Conservation (phyloP, 2,329 filamentous ascomycete genomes). For the Mycocentrospora acerina region DNA sequence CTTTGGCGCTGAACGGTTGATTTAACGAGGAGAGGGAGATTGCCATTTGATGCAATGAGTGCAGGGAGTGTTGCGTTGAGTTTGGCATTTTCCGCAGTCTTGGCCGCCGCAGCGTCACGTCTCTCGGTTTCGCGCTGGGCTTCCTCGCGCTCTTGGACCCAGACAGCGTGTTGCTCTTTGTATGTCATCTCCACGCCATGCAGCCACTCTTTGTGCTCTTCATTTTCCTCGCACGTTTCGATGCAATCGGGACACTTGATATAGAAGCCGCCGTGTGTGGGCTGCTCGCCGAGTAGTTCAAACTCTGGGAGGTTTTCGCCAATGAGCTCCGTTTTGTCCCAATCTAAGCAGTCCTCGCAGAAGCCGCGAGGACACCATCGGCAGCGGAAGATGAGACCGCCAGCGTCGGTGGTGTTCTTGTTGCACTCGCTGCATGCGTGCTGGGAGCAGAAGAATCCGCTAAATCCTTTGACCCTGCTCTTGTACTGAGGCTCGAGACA, state of each 20-base stretch:
- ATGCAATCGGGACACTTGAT: slow-evolving; percentile 53
- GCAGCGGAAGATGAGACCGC: slow-evolving; percentile 55
- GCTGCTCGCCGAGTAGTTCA: slow-evolving; percentile 50
- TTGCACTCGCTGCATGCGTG: slow-evolving; percentile 57
- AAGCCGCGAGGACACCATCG: slow-evolving; percentile 57
- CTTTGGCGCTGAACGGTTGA: background rate
- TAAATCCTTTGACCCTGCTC: slow-evolving; percentile 45
- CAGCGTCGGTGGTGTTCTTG: slow-evolving; percentile 53
- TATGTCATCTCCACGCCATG: slow-evolving; percentile 22
- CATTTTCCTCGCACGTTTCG: slow-evolving; percentile 13
- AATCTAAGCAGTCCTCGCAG: slow-evolving; percentile 62
- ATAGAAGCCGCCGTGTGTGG: slow-evolving; percentile 51
- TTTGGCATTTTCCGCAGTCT: too few species aligned
- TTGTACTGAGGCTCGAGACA: slow-evolving; percentile 51
- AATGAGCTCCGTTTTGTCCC: slow-evolving; percentile 52
- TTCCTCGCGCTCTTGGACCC: slow-evolving; percentile 19
- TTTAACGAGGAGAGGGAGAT: too few species aligned
- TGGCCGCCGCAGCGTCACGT: slow-evolving; percentile 4
- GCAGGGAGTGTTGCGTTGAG: background rate
- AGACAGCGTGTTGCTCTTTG: slow-evolving; percentile 23
- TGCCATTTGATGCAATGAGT: background rate
- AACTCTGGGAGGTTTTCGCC: slow-evolving; percentile 56
- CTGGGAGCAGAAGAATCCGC: slow-evolving; percentile 57
- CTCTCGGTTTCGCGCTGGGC: slow-evolving; percentile 16
- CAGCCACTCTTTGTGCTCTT: slow-evolving; percentile 27